A percentile compares a stretch with the other conserved stretches of the same genome.
These are phyloP conservation scores for Trichophyton verrucosum DNA, from an alignment of 2,329 filamentous ascomycete genomes.

Conservation along the genomic window DNA sequence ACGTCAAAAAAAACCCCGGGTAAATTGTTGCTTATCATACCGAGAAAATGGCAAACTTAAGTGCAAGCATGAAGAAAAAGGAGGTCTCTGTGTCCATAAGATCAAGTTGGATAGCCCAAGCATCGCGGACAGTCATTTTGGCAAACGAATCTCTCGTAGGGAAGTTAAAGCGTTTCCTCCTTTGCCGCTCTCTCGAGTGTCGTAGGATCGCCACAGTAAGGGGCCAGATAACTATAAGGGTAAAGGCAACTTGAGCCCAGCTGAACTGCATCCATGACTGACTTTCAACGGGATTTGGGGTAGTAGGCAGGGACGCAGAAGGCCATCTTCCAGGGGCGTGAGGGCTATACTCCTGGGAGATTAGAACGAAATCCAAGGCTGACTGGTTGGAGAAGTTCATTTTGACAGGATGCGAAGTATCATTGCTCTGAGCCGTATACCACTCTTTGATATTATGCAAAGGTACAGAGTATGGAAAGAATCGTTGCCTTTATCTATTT, in stretches of 20 bases:
- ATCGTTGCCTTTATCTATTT: not conserved
- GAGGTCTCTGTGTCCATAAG: slow-evolving; percentile 44
- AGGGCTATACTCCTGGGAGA: not conserved
- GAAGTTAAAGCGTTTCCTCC: slow-evolving; percentile 31
- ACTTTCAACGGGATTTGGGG: not conserved
- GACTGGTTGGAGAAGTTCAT: not conserved
- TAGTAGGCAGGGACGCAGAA: not conserved
- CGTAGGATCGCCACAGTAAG: not conserved
- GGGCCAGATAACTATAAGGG: not conserved
- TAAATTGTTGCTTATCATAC: slow-evolving; percentile 19
- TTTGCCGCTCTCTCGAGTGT: not conserved
- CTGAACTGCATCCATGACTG: not conserved
- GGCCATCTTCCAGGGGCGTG: not conserved
- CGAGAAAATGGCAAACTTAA: slow-evolving; percentile 48
- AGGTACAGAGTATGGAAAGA: not conserved
- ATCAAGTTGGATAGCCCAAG: slow-evolving; percentile 37
- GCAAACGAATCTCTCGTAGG: slow-evolving; percentile 32
- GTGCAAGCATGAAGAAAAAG: slow-evolving; percentile 35
- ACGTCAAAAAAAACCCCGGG: not conserved
- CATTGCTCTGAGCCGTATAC: not conserved
- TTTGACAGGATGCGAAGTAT: not conserved
- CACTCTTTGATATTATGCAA: not conserved
- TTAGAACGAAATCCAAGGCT: not conserved
- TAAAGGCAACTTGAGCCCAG: not conserved
- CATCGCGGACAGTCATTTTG: slow-evolving; percentile 43